These are phyloP conservation scores for Tricholoma flavovirens DNA, from an alignment of 768 basidiomycete species.

Conservation along the genomic window DNA sequence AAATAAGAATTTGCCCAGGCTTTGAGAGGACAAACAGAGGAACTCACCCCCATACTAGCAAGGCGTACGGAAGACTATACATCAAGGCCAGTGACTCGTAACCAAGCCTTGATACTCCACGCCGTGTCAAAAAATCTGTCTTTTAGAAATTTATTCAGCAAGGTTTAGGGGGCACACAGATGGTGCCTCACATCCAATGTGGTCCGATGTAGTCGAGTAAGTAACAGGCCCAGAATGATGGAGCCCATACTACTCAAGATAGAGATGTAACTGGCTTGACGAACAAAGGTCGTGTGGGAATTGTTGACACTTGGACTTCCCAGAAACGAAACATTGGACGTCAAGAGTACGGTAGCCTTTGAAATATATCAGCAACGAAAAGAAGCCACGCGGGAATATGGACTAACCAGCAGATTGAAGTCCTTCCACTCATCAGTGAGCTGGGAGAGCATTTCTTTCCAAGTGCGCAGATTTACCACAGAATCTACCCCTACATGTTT, in stretches of 20 bases:
- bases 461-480: background rate
- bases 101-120: conserved; percentile 1
- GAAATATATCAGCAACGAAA: background rate
- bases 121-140: conserved; percentile 1
- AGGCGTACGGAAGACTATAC: conserved; percentile 1
- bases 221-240: background rate
- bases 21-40: background rate
- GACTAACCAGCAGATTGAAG: background rate
- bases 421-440: conserved; percentile 1
- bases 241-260: background rate
- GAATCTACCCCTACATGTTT: background rate
- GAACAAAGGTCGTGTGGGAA: background rate
- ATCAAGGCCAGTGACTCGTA: conserved; percentile 2
- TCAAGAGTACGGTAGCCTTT: conserved; percentile 2
- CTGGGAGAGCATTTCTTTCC: background rate
- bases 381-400: background rate
- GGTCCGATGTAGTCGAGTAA: background rate
- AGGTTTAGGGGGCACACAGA: background rate
- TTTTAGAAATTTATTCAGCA: background rate
- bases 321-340: background rate
- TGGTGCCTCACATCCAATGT: background rate
- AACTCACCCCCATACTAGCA: conserved; percentile 4
- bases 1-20: background rate
- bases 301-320: background rate
- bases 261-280: conserved; percentile 2